phyloP scores from a whole-genome alignment of 768 basidiomycete genomes.

The Suillus subluteus region DNA sequence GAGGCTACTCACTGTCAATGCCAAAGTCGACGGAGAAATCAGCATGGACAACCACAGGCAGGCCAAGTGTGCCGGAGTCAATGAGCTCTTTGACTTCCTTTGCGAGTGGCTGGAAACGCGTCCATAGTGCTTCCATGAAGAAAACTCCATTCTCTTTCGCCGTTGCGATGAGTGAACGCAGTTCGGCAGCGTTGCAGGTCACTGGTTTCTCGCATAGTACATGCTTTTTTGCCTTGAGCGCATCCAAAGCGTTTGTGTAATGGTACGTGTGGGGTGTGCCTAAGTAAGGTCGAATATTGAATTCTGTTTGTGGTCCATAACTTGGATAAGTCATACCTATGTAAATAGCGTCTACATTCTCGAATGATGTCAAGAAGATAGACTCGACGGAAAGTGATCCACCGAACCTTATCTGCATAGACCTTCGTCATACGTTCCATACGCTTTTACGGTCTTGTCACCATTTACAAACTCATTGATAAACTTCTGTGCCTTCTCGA shows the following conservation, averaged over 20 bases:
- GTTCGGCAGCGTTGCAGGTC: slow-evolving; percentile 52
- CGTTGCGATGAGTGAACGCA: slow-evolving; percentile 46
- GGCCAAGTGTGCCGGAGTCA: slow-evolving; percentile 42
- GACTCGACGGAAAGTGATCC: not conserved
- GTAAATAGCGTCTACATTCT: slow-evolving; percentile 54
- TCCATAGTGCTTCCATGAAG: slow-evolving; percentile 63
- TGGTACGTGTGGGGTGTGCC: slow-evolving; percentile 59
- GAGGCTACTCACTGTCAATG: slow-evolving; percentile 43
- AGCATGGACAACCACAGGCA: slow-evolving; percentile 45
- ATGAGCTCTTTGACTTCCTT: slow-evolving; percentile 39
- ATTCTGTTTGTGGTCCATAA: not conserved
- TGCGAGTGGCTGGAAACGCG: slow-evolving; percentile 40
- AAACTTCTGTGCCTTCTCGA: slow-evolving; percentile 49
- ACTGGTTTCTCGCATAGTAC: slow-evolving; percentile 61
- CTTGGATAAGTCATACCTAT: slow-evolving; percentile 37
- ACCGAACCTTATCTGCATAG: slow-evolving; percentile 44
- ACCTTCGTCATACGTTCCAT: slow-evolving; percentile 51
- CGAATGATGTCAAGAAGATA: not conserved
- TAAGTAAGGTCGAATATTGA: slow-evolving; percentile 13
- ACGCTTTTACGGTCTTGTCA: slow-evolving; percentile 40
- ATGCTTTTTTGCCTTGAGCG: slow-evolving; percentile 52
- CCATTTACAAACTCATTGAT: slow-evolving; percentile 38
- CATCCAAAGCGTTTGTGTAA: slow-evolving; percentile 49
- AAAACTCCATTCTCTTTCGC: slow-evolving; percentile 55
- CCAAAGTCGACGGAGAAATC: slow-evolving; percentile 51